Conservation (phyloP, 1,139 yeast genomes). For the Saccharomyces pastorianus region DNA sequence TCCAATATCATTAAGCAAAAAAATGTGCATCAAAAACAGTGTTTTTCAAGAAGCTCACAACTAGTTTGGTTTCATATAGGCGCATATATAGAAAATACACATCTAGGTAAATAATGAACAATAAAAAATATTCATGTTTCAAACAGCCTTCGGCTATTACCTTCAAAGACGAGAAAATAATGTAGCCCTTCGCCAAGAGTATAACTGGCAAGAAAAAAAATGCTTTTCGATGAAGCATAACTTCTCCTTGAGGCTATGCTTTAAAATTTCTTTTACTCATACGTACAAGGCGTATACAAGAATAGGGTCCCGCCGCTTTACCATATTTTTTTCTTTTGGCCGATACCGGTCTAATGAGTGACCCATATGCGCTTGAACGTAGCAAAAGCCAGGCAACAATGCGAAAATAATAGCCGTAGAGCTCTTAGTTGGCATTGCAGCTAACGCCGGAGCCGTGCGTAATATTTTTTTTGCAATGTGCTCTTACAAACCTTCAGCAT, state of each 20-base stretch:
- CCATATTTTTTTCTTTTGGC: not conserved
- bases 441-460: not conserved
- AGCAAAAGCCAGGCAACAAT: too few species aligned
- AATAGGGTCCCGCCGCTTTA: not conserved
- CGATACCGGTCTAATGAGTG: not conserved
- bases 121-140: not conserved
- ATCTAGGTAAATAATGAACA: not conserved
- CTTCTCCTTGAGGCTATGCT: not conserved
- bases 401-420: not conserved
- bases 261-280: not conserved
- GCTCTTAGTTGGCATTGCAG: not conserved
- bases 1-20: not conserved
- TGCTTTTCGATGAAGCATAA: not conserved
- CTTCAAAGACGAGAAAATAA: too few species aligned
- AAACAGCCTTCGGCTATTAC: too few species aligned
- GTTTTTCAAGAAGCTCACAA: not conserved
- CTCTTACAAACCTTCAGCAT: not conserved
- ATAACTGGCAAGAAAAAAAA: too few species aligned
- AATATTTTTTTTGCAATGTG: not conserved
- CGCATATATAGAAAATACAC: not conserved
- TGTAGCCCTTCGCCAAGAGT: too few species aligned
- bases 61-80: not conserved
- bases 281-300: not conserved
- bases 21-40: too few species aligned
- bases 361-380: too few species aligned